Percentiles rank a stretch among this genome's conserved stretches.
Conservation (phyloP, 768 basidiomycete species). For the Glaciozyma martinii region DNA sequence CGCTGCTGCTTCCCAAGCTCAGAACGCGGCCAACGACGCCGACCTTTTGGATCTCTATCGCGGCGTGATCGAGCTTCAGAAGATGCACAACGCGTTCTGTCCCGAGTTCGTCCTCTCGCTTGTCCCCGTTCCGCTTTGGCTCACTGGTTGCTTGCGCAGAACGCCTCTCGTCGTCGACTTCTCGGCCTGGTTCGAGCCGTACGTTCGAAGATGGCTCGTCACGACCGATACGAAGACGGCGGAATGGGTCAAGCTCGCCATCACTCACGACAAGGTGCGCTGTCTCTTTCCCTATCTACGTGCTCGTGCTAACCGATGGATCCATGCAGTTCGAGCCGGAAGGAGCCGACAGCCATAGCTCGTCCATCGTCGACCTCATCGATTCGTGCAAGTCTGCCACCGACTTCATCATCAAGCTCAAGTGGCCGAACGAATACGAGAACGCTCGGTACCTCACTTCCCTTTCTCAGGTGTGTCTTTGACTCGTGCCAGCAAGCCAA, state of each 20-base stretch:
- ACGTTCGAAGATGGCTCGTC: conserved; percentile 78
- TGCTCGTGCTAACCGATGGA: not conserved
- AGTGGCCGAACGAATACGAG: conserved; percentile 87
- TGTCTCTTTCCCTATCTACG: conserved; percentile 47
- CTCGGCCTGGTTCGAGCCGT: conserved; percentile 71
- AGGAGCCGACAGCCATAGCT: conserved; percentile 69
- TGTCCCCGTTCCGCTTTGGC: not conserved
- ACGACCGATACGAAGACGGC: conserved; percentile 80
- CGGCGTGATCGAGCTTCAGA: conserved; percentile 60
- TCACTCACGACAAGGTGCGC: conserved; percentile 67
- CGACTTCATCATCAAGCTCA: conserved; percentile 72
- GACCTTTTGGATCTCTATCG: conserved; percentile 83
- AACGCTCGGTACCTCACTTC: conserved; percentile 82
- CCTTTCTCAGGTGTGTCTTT: conserved; percentile 61
- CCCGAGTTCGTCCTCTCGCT: conserved; percentile 51
- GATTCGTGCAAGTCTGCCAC: conserved; percentile 86
- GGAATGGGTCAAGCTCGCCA: conserved; percentile 80
- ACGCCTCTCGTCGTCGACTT: conserved; percentile 54
- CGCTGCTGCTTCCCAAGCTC: conserved; percentile 10
- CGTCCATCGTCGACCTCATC: conserved; percentile 95
- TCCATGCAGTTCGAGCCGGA: conserved; percentile 50
- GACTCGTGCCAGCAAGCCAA: not conserved
- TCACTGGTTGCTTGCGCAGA: not conserved
- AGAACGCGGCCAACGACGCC: conserved; percentile 64
- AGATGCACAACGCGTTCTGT: conserved; percentile 75